A percentile compares a stretch with the other conserved stretches of the same genome.
These are phyloP conservation scores for Galerina marginata DNA, from an alignment of 768 basidiomycete genomes.

Conservation along the genomic window DNA sequence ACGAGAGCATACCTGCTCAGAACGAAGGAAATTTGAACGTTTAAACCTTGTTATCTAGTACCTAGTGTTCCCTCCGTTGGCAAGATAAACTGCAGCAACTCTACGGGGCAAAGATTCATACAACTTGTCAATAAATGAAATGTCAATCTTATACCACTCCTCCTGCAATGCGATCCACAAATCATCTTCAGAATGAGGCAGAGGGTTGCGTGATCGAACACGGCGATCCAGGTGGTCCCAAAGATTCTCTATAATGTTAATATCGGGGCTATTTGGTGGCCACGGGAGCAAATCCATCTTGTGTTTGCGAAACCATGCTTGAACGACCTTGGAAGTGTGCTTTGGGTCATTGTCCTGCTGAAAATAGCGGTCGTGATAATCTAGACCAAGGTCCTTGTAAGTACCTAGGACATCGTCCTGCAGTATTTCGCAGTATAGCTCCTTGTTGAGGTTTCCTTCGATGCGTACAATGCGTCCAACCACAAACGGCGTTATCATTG, in stretches of 20 bases:
- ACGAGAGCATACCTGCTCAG: background rate
- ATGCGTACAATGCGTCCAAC: slow-evolving; percentile 31
- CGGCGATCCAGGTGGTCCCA: slow-evolving; percentile 32
- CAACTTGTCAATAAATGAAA: background rate
- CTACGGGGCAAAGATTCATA: background rate
- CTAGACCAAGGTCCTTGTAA: slow-evolving; percentile 25
- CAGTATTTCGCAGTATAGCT: slow-evolving; percentile 32
- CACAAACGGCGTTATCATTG: slow-evolving; percentile 28
- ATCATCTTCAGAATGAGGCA: slow-evolving; percentile 23
- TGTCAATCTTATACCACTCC: background rate
- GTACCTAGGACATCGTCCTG: slow-evolving; percentile 30
- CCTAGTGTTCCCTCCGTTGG: background rate
- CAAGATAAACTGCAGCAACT: background rate
- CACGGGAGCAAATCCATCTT: slow-evolving; percentile 30
- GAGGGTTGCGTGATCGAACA: slow-evolving; percentile 18
- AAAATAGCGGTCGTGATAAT: background rate
- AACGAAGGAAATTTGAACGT: background rate
- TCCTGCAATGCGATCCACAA: slow-evolving; percentile 25
- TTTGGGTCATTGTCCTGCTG: slow-evolving; percentile 5
- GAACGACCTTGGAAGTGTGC: slow-evolving; percentile 2
- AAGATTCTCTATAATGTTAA: slow-evolving; percentile 39
- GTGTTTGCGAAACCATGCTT: slow-evolving; percentile 14
- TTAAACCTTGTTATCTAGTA: background rate
- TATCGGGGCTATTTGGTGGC: slow-evolving; percentile 36
- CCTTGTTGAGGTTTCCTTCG: slow-evolving; percentile 33